Base-by-base conservation (phyloP, 169 alveolate species). In the Plasmodium knowlesi region DNA sequence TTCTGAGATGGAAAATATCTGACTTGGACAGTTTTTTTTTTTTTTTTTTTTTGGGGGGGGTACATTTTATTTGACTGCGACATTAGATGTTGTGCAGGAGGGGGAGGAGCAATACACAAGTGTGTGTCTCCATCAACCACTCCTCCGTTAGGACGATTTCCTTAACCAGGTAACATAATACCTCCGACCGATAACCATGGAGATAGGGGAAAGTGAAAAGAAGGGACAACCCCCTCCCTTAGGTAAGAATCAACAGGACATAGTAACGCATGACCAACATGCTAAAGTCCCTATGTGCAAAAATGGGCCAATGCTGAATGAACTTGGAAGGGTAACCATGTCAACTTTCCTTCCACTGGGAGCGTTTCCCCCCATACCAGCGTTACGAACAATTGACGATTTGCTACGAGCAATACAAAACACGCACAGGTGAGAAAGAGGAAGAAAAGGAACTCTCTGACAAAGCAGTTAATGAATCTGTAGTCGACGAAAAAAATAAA, bases 381-480 rank as follows among this genome's bases (percentile, higher is more conserved):
- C 5, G 41, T 34, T 9, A 67, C 14, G 76, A 67, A 67, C 32
- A 67, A 22, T 22, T 22, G 76, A 67, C n/a, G 14, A 19, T 19
- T 0, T n/a, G 12, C 0, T 5, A 73, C 9, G 25, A 9, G 25
- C 2, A 86, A 86, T 34, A 16, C n/a, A 37, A 43, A 34, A 32
- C 16, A 67, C 76, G 37, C 43, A 41, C 76, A 84, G 57, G 54
- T 53, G 93, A 84, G 14, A 82, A 76, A 54, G 88, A 76, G 5
- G 86, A 74, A 32, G 39, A 32, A 32, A 74, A 86, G 32, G 70
- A 86, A 39, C 78, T 61, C 30, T 84, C 67, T 12, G 88, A 50
- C 22, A 32, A 53, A 53, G 54, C 82, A 37, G 39, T 39, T 16
- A 80, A 79, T 2, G 30, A 28, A 2, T 78, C 82, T 54, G 54